Evolutionary conservation across 148 eudicot species (phyloP).

Genomic region (Arctostaphylos glauca): DNA sequence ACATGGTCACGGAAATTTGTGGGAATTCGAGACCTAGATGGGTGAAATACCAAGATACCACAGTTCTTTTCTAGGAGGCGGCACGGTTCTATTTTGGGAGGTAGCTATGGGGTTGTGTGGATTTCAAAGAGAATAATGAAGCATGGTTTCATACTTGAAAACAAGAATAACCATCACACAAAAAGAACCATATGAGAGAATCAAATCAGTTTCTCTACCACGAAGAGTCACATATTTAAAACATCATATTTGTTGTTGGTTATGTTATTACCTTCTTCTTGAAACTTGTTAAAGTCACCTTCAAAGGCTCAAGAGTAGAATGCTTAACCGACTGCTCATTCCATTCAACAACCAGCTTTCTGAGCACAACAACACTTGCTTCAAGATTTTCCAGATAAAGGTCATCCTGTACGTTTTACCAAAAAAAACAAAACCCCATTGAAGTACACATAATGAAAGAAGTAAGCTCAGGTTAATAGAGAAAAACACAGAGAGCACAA

Average conservation of each 20-base stretch:
- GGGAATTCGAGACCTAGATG: neutral
- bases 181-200: neutral
- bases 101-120: neutral
- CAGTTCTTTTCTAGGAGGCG: neutral
- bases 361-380: conserved; percentile 45
- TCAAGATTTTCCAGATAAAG: conserved; percentile 47
- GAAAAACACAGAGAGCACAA: neutral
- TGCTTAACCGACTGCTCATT: conserved; percentile 40
- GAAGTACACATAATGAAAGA: neutral
- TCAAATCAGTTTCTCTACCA: neutral
- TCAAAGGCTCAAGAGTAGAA: conserved; percentile 33
- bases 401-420: conserved; percentile 36
- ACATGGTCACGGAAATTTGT: neutral
- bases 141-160: neutral
- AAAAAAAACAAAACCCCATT: neutral
- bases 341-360: conserved; percentile 39
- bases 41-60: neutral
- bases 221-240: neutral
- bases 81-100: neutral
- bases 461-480: neutral
- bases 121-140: neutral
- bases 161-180: neutral
- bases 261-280: conserved; percentile 41
- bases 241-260: neutral
- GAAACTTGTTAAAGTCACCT: conserved; percentile 41